Evolutionary conservation across 495 filamentous ascomycete genomes (phyloP), one percentile per base, ranked within the genome.

Genomic region (Daldinia loculata): DNA sequence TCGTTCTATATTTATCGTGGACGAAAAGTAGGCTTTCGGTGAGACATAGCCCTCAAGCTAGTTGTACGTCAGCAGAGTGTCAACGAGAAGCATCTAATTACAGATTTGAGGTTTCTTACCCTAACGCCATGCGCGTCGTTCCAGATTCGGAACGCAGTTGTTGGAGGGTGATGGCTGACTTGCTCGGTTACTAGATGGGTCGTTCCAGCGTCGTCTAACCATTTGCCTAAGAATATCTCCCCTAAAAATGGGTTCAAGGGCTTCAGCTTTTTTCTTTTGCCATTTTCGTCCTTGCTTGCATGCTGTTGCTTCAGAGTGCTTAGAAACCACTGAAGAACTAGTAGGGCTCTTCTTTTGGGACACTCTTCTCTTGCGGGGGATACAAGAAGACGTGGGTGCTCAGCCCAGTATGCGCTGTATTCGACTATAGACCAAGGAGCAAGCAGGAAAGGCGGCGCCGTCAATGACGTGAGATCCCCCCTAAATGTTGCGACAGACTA

Each of bases 221-320:
- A 97, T 76, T 87, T 89, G 2, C 94, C 94, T 9, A 97, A 79
- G 75, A 97, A 98, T 36, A 97, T 83, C 80, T 98, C 95, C 36
- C 95, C 95, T 19, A 95, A 78, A 80, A 95, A 95, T 0, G 92
- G 92, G 75, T 97, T 98, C 66, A 74, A 94, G 76, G 11, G 93
- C 89, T 82, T 93, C 55, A 74, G 91, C 81, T 95, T 95, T 82
- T 95, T 95, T 80, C 94, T 92, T 67, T 90, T 90, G 24, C 90
- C 90, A 36, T 88, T 84, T 79, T 94, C 92, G 80, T 93, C 92
- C 69, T 86, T 94, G 71, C 87, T 91, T 79, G 87, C 89, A 80
- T 95, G 94, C 67, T 93, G 91, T 77, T 92, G 90, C 79, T 90
- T 93, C 53, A 96, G 83, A 9, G 92, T 95, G 70, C 87, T 92